phyloP scores from a whole-genome alignment of 164 flowering plant species.

The Echeveria elegans region DNA sequence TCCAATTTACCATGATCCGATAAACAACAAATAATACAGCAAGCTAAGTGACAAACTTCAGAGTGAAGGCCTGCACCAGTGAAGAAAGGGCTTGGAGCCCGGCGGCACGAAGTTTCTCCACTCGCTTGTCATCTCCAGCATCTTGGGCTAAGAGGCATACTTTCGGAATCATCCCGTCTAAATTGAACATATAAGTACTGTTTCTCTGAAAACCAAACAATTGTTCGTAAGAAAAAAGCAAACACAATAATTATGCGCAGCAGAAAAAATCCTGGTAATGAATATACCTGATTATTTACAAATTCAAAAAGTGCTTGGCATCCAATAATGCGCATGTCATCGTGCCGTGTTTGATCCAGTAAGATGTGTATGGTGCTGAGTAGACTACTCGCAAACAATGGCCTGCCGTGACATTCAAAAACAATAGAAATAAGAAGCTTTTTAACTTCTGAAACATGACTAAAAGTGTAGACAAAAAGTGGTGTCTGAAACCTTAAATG shows the following conservation, averaged over 20 bases:
- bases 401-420: conserved; percentile 38
- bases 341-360: conserved; percentile 74
- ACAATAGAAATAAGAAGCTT: too few relatives aligned
- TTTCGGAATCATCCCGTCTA: conserved; percentile 82
- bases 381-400: conserved; percentile 80
- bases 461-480: too few relatives aligned
- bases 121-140: conserved; percentile 63
- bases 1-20: neutral
- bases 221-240: conserved; percentile 8
- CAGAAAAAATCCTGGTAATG: neutral
- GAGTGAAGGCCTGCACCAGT: conserved; percentile 43
- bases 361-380: conserved; percentile 58
- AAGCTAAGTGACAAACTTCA: neutral
- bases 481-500: neutral
- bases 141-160: conserved; percentile 81
- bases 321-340: conserved; percentile 71
- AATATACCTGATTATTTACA: conserved; percentile 70
- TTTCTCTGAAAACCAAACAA: conserved; percentile 45
- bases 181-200: conserved; percentile 78
- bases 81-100: conserved; percentile 87
- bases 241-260: neutral
- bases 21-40: neutral
- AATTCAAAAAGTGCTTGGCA: conserved; percentile 80
- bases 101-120: conserved; percentile 40
- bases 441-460: too few relatives aligned